phyloP scores from a whole-genome alignment of 2,329 filamentous ascomycete genomes.

The Fusarium succisae region DNA sequence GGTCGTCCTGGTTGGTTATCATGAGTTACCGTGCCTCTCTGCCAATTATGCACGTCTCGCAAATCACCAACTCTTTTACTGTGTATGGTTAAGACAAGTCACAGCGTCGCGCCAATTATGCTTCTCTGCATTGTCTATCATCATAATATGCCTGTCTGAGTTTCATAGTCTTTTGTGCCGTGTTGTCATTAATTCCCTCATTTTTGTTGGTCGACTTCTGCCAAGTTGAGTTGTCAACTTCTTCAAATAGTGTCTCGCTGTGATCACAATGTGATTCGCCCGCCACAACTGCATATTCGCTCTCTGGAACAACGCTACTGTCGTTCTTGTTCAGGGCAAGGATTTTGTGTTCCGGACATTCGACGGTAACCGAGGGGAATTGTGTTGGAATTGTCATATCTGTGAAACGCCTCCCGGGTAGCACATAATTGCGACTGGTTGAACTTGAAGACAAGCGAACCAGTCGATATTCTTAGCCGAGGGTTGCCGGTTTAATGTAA shows the following conservation, averaged over 20 bases:
- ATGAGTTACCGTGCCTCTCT: conserved; percentile 5
- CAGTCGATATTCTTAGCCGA: conserved; percentile 1
- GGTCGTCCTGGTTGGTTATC: background rate
- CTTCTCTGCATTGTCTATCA: background rate
- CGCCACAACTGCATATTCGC: background rate
- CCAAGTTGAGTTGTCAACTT: background rate
- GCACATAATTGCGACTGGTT: conserved; percentile 30
- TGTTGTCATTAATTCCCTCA: conserved; percentile 12
- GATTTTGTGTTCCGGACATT: background rate
- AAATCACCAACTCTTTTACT: conserved; percentile 3
- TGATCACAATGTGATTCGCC: background rate
- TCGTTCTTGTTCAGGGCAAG: background rate
- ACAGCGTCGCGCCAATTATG: conserved; percentile 1
- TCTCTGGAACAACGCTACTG: background rate
- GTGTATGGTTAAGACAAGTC: conserved; percentile 15
- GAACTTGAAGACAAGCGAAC: conserved; percentile 7
- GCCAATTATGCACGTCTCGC: conserved; percentile 3
- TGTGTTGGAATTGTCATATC: background rate
- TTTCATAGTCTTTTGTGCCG: background rate
- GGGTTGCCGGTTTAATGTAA: background rate
- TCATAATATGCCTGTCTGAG: background rate
- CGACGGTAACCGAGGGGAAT: background rate
- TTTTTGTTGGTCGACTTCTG: background rate
- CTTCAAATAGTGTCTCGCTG: background rate
- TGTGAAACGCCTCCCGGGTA: conserved; percentile 33